Evolutionary conservation across 116 monocot species (phyloP), one percentile per base, ranked within the genome.

Genomic region (Trichopus zeylanicus): DNA sequence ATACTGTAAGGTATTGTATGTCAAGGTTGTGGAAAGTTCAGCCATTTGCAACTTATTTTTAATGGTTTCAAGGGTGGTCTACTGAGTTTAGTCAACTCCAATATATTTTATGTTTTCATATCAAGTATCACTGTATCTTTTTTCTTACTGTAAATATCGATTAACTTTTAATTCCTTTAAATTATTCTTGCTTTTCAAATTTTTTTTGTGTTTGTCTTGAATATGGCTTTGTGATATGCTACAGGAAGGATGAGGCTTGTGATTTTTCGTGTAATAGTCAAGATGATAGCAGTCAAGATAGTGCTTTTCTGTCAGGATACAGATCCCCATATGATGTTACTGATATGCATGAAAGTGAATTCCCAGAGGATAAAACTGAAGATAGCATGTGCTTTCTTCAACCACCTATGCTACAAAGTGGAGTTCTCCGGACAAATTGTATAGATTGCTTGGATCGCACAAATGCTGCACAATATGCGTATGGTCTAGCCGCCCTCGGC

Each of bases 371-470:
- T 54, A 66, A 70, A 48, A 55, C 31, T 59, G 56, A 26, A 20
- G 52, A 31, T 52, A 34, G 53, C 55, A 54, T 52, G 28, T 35
- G 53, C 10, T 70, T 70, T 66, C 4, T 24, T 6, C 73, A 67
- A 57, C 55, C 63, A 34, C 67, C 67, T 26, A 55, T 35, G 24
- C 30, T 80, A 7, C 95, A 95, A 57, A 83, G 67, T 27, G 94
- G 94, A 3, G 81, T 95, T 31, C 83, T 95, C 21, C 67, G 94
- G n/a, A 95, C 94, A 51, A 95, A 95, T 63, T 95, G 95, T 64
- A 95, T 95, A 48, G 95, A 95, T 71, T 89, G 95, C 69, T 75
- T 95, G 69, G 95, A 95, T 59, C 86, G 95, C 18, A 90, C 95
- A 57, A 95, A 95, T 76, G 95, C 86, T 24, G 95, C 95, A 48